Conservation (phyloP, 1,284 basidiomycete genomes). For the Malassezia psittaci region DNA sequence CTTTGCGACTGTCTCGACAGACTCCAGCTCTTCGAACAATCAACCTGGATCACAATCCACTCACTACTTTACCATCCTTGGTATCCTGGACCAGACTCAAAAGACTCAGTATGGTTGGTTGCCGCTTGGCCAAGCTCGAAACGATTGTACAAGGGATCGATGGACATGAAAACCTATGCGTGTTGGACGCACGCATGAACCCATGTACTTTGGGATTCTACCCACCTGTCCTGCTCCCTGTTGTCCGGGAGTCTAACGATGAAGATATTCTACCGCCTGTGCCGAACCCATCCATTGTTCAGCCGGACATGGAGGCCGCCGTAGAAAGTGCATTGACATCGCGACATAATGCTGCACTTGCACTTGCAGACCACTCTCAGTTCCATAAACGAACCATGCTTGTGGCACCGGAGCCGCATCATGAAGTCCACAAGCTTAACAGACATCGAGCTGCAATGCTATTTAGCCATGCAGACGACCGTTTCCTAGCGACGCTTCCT, state of each 20-base stretch:
- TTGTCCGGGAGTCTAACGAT: conserved; percentile 5
- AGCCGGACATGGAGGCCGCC: conserved; percentile 24
- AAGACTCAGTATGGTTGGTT: conserved; percentile 38
- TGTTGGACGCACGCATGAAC: conserved; percentile 39
- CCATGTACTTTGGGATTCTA: conserved; percentile 44
- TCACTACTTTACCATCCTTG: conserved; percentile 29
- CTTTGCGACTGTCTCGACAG: conserved; percentile 58
- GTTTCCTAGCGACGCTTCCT: conserved; percentile 36
- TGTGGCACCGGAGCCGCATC: conserved; percentile 10
- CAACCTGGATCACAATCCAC: conserved; percentile 54
- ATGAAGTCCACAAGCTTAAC: neutral
- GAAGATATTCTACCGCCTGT: conserved; percentile 27
- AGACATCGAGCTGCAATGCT: conserved; percentile 20
- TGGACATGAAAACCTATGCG: conserved; percentile 27
- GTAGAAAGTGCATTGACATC: conserved; percentile 5
- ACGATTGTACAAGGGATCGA: conserved; percentile 27
- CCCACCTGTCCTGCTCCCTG: conserved; percentile 30
- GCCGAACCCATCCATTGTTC: conserved; percentile 34
- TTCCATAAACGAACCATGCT: conserved; percentile 37
- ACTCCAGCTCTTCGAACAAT: conserved; percentile 80
- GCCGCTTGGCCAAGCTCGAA: conserved; percentile 30
- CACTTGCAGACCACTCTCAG: conserved; percentile 34
- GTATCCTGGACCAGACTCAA: conserved; percentile 29
- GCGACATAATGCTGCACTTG: conserved; percentile 18
- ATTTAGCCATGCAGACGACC: conserved; percentile 27